These are phyloP conservation scores for Cucurbita maxima DNA, from an alignment of 306 rosid species.

Conservation along the genomic window DNA sequence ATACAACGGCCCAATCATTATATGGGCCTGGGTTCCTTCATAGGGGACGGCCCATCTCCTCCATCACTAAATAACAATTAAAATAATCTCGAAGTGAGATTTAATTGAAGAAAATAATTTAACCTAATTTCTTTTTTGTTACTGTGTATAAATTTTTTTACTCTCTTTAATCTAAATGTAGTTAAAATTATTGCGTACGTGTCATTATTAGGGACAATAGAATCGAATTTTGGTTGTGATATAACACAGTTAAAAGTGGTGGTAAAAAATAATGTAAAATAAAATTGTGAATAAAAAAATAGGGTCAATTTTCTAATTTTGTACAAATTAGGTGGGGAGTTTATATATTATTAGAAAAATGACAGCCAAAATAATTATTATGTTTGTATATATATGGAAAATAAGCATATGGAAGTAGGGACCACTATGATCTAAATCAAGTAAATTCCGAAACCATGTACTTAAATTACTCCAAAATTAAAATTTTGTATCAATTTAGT, in stretches of 20 bases:
- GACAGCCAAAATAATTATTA: not conserved
- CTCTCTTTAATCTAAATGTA: too few relatives aligned
- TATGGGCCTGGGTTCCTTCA: not conserved
- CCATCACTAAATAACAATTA: not conserved
- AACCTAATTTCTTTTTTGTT: too few relatives aligned
- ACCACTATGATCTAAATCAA: not conserved
- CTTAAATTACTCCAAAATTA: too few relatives aligned
- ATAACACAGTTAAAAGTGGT: not conserved
- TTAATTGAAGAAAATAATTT: too few relatives aligned
- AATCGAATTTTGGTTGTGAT: too few relatives aligned
- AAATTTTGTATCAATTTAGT: too few relatives aligned
- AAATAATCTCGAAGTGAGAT: too few relatives aligned
- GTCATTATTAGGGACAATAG: too few relatives aligned
- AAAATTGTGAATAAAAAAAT: not conserved
- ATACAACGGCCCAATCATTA: not conserved
- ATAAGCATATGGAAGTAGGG: not conserved
- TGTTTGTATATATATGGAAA: not conserved
- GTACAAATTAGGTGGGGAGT: not conserved
- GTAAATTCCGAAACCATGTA: not conserved
- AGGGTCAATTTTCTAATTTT: not conserved
- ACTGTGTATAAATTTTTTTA: too few relatives aligned
- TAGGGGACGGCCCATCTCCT: not conserved
- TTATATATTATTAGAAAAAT: not conserved
- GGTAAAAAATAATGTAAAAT: not conserved
- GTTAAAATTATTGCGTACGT: too few relatives aligned